Percentiles rank a stretch among this genome's conserved stretches.
phyloP scores from a whole-genome alignment of 179 eudicot species.

The Vitellaria paradoxa region DNA sequence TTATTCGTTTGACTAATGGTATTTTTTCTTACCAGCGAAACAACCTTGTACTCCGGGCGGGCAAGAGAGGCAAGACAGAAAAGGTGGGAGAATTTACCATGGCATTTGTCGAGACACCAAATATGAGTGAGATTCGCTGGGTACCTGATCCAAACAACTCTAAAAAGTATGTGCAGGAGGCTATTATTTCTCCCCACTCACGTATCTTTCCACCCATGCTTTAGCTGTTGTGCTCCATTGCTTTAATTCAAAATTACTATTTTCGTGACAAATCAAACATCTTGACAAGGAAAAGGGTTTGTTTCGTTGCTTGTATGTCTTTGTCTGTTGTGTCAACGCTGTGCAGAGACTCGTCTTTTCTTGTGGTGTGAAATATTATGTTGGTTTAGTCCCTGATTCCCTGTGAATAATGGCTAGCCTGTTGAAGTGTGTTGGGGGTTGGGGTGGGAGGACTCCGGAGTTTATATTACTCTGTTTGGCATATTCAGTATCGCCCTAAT shows the following conservation, averaged over 20 bases:
- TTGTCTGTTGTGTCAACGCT: too few relatives aligned
- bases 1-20: constrained; percentile 48
- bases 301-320: too few relatives aligned
- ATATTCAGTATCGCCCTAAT: too few relatives aligned
- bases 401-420: too few relatives aligned
- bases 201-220: constrained; percentile 10
- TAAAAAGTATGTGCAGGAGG: constrained; percentile 50
- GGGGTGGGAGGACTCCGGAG: too few relatives aligned
- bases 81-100: constrained; percentile 77
- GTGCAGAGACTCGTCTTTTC: too few relatives aligned
- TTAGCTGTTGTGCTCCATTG: not conserved
- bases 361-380: too few relatives aligned
- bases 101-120: constrained; percentile 77
- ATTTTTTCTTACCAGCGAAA: constrained; percentile 71
- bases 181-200: constrained; percentile 31
- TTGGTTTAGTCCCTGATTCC: too few relatives aligned
- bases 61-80: constrained; percentile 68
- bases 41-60: constrained; percentile 53
- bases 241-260: not conserved
- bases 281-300: not conserved
- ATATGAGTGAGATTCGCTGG: constrained; percentile 88
- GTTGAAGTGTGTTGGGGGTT: too few relatives aligned
- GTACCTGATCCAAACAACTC: constrained; percentile 51
- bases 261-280: not conserved
- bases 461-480: too few relatives aligned